Percentiles rank a stretch among this genome's conserved stretches.
These are phyloP conservation scores for Oligophagozyma castellii DNA, from an alignment of 1,139 yeast genomes.

Conservation along the genomic window DNA sequence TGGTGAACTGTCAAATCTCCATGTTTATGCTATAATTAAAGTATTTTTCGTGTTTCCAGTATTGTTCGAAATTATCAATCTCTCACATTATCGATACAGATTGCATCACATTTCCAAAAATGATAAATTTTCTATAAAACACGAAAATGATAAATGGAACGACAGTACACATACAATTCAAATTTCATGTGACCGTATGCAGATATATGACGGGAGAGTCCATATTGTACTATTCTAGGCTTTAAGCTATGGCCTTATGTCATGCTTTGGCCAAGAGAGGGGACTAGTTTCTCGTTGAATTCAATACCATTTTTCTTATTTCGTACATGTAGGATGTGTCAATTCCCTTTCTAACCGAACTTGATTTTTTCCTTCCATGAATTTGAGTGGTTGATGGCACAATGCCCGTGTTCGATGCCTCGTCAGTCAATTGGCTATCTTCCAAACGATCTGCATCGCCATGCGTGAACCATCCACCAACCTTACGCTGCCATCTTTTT, in stretches of 20 bases:
- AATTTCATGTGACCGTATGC: neutral
- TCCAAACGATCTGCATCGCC: constrained; percentile 7
- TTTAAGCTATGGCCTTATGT: no score
- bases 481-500: constrained; percentile 21
- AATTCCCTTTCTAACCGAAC: no score
- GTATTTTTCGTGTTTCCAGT: no score
- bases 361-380: constrained; percentile 6
- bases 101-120: neutral
- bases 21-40: no score
- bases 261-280: no score
- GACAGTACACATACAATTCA: neutral
- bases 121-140: neutral
- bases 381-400: no score
- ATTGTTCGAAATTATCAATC: no score
- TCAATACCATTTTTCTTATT: constrained; percentile 24
- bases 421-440: constrained; percentile 2
- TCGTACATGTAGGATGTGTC: constrained; percentile 22
- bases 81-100: no score
- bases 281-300: no score
- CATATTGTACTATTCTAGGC: constrained; percentile 5
- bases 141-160: neutral
- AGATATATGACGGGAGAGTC: neutral
- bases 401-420: constrained; percentile 7
- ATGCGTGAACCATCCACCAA: constrained; percentile 21
- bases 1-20: no score